Base-by-base conservation (phyloP, 2,329 filamentous ascomycete genomes). In the Fusarium sp. region DNA sequence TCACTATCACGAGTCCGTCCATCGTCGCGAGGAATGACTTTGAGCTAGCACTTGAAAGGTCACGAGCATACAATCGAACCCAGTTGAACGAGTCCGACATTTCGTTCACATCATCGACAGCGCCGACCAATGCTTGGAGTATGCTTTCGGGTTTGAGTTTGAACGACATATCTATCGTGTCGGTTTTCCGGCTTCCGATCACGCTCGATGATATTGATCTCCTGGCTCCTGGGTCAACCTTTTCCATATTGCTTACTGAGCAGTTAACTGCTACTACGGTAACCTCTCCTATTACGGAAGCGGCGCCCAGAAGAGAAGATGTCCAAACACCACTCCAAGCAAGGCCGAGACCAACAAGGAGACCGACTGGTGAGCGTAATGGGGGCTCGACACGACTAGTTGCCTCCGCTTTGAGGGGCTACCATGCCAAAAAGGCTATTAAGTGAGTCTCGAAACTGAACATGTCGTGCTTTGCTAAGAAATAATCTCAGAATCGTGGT, bases 61-160 rank as follows among this genome's bases (percentile, higher is more conserved):
- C 63, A 1, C 46, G 57, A 27, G 63, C 62, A 6, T 66, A 66
- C 3, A 66, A 3, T 4, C 63, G 56, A 2, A 66, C 57, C 2
- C 36, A 66, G 16, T 6, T 31, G 16, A 62, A 55, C 2, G 63
- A 66, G 12, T 62, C 63, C 2, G 63, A 66, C 2, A 20, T 55
- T 11, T 66, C 63, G 6, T 66, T 66, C 11, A 66, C 63, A 10
- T 53, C 63, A 4, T 66, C 63, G 1, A 55, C 27, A 4, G 63
- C 63, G 2, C 63, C 63, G 6, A 62, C 29, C 0, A 42, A 46
- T n/a, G 46, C 63, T 3, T 66, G 63, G 63, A 66, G 44, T 17
- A 66, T 66, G 63, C 44, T 66, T 12, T 66, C 63, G 0, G 63
- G 63, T 1, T 62, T 62, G 35, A 66, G 63, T n/a, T 20, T 66